These are phyloP conservation scores for Dispira parvispora DNA, from an alignment of 192 early-diverging fungal genomes.

Conservation along the genomic window DNA sequence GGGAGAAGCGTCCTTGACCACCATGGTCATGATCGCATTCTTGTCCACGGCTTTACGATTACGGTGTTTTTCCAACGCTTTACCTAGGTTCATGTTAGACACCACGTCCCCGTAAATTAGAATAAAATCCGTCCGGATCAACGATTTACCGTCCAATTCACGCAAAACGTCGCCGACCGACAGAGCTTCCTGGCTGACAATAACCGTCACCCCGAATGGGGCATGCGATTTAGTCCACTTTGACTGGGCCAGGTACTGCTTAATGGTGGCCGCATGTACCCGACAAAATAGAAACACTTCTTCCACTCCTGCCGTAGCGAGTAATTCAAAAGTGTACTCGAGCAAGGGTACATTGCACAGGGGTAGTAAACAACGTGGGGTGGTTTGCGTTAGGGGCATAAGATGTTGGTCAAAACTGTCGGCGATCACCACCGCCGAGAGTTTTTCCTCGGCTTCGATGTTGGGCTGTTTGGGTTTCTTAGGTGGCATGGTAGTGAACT, in stretches of 20 bases:
- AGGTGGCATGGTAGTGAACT: slow-evolving; percentile 13
- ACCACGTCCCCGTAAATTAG: slow-evolving; percentile 80
- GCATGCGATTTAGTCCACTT: slow-evolving; percentile 52
- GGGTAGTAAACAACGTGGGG: slow-evolving; percentile 80
- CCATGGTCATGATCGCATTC: slow-evolving; percentile 89
- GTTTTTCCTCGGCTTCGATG: slow-evolving; percentile 42
- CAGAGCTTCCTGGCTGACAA: slow-evolving; percentile 50
- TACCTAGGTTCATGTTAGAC: slow-evolving; percentile 68
- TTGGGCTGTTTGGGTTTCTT: slow-evolving; percentile 17
- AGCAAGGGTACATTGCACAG: slow-evolving; percentile 92
- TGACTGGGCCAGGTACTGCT: slow-evolving; percentile 70
- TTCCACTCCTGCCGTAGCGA: slow-evolving; percentile 71
- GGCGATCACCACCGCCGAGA: slow-evolving; percentile 83
- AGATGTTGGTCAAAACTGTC: slow-evolving; percentile 81
- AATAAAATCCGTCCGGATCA: slow-evolving; percentile 80
- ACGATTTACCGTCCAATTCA: slow-evolving; percentile 64
- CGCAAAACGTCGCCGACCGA: slow-evolving; percentile 87
- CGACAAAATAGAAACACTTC: slow-evolving; percentile 78
- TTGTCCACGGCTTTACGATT: slow-evolving; percentile 53
- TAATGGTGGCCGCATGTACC: slow-evolving; percentile 67
- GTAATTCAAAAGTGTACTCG: slow-evolving; percentile 88
- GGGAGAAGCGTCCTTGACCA: slow-evolving; percentile 53
- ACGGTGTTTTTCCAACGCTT: slow-evolving; percentile 62
- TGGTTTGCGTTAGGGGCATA: slow-evolving; percentile 67
- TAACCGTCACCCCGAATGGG: slow-evolving; percentile 50